Base-by-base conservation (phyloP, 495 filamentous ascomycete genomes). In the Clavariopsis aquatica region DNA sequence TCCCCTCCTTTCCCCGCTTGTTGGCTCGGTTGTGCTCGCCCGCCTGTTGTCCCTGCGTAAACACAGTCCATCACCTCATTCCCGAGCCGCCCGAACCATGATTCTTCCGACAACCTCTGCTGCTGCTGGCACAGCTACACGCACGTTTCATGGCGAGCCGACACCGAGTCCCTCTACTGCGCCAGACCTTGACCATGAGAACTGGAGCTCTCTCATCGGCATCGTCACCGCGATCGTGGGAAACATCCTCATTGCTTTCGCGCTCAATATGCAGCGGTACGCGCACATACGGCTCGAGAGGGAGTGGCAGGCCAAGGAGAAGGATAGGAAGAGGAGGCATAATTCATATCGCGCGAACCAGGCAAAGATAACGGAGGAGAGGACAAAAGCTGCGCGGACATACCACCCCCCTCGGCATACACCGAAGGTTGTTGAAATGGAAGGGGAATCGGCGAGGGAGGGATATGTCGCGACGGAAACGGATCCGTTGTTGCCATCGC, bases 251-350 rank as follows among this genome's bases (percentile, higher is more conserved):
- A 98, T 98, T 38, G 95, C 93, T 4, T 82, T 98, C 57, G 94
- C 94, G 15, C 89, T 98, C 60, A 98, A 98, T 68, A 91, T 94
- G 49, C 94, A 98, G 74, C 90, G 95, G 55, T 97, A 97, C 73
- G 92, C 93, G 19, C 94, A 98, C 73, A 90, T 94, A 58, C 83
- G 89, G 38, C 82, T 98, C 53, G 81, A 84, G 19, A 74, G 79
- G 60, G 84, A 88, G 74, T 68, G 60, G 57, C 65, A 75, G 34
- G 73, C 75, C 71, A 71, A 51, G 70, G 68, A 74, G 70, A 72
- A 63, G 72, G 53, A 41, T 66, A 77, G 74, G 69, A 63, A 69
- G 51, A 63, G 46, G 47, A 57, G 60, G 54, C 70, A 61, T 34
- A 51, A 45, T 65, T 46, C 72, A 54, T 79, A 79, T 72, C 75